Base-by-base conservation (phyloP, 1,139 yeast species). In the Candida glucosophila region DNA sequence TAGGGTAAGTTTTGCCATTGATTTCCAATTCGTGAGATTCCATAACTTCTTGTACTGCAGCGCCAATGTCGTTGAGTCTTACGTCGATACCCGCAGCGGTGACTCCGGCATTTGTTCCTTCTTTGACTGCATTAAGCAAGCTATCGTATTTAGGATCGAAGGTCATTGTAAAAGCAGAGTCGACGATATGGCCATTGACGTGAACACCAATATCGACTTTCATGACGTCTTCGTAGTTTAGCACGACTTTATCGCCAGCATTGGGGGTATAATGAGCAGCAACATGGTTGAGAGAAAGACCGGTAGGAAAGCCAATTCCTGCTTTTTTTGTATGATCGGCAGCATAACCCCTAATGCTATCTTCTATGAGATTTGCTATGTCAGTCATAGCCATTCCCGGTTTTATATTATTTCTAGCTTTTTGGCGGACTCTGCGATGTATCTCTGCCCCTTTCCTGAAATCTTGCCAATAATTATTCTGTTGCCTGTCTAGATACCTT, bases 231-330 rank as follows among this genome's bases (percentile, higher is more conserved):
- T 82, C 93, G 43, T 83, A 74, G 31, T 69, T 64, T 40, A 90
- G 62, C 2, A 80, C 80, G 6, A 81, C 69, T 43, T 76, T 83
- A 53, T 92, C 98, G 12, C 95, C 95, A 11, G 93, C 78, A 55
- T 90, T 90, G 12, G 99, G 99, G 0, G 97, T 88, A 54, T 86
- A 90, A 52, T 92, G 99, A 0, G 98, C 98, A 16, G 99, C 99
- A 42, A 86, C 80, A 48, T 88, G 83, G 55, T 90, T 92, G 37
- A 88, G 58, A 1, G 95, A 83, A 26, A 92, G 69, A 29, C 99
- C 99, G 7, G 97, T 86, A 22, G 99, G 99, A 66, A 90, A 90
- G 3, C 97, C 99, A 43, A 88, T 74, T 22, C 99, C 99, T 8
- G 88, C 92, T 26, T 53, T 57, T 32, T 72, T 67, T 27, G 77